Conservation (phyloP, 2,329 filamentous ascomycete genomes). For the Periglandula ipomoeae region DNA sequence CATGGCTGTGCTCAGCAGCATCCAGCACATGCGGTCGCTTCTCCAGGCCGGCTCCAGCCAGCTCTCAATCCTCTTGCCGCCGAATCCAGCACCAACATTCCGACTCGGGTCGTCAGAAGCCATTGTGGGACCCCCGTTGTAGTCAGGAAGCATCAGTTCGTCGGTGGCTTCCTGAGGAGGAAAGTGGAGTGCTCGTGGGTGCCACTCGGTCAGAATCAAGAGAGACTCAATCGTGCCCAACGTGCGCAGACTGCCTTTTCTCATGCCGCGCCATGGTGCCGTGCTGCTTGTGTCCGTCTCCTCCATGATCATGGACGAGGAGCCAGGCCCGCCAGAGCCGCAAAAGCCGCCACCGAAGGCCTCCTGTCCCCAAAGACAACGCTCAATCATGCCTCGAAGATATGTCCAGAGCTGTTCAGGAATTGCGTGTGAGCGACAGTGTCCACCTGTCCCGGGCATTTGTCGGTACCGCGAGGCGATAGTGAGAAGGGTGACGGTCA, state of each 20-base stretch:
- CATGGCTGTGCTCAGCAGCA: constrained; percentile 86
- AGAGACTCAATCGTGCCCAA: constrained; percentile 91
- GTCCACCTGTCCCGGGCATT: constrained; percentile 68
- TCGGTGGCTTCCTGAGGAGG: constrained; percentile 70
- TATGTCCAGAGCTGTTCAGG: constrained; percentile 95
- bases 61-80: constrained; percentile 79
- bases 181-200: constrained; percentile 88
- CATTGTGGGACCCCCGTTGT: constrained; percentile 37
- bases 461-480: constrained; percentile 82
- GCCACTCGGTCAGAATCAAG: constrained; percentile 93
- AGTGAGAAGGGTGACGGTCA: constrained; percentile 83
- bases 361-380: constrained; percentile 92
- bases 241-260: constrained; percentile 74
- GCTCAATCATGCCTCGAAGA: constrained; percentile 87
- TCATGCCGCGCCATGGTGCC: constrained; percentile 59
- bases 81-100: constrained; percentile 46
- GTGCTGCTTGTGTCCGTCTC: constrained; percentile 57
- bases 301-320: constrained; percentile 28
- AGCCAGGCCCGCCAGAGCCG: constrained; percentile 52
- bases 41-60: constrained; percentile 96
- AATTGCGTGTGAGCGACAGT: constrained; percentile 80
- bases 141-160: constrained; percentile 56
- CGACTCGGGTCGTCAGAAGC: constrained; percentile 26
- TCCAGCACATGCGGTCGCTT: constrained; percentile 95
- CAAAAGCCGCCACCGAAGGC: constrained; percentile 86